Evolutionary conservation across 192 early-diverging fungal genomes (phyloP).

Genomic region (Backusella macrospora): DNA sequence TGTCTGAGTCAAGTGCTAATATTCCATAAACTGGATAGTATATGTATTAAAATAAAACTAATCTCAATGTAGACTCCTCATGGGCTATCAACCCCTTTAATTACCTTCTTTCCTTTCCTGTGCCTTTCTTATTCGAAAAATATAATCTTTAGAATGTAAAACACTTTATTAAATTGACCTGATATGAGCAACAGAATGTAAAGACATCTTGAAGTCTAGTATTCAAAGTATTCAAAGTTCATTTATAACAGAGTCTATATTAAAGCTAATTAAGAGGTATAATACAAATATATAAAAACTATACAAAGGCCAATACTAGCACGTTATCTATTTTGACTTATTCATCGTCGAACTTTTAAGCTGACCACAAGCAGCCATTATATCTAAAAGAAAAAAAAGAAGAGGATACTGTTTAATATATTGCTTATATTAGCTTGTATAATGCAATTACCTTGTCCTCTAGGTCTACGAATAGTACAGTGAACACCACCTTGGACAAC

Average conservation of each 20-base stretch:
- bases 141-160: too few species aligned
- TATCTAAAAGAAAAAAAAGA: slow-evolving; percentile 46
- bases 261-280: background rate
- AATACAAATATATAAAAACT: background rate
- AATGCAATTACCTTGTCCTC: slow-evolving; percentile 49
- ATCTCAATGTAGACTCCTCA: too few species aligned
- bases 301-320: background rate
- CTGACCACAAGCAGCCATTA: slow-evolving; percentile 83
- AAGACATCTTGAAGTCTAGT: too few species aligned
- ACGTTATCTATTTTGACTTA: background rate
- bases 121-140: too few species aligned
- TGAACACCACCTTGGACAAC: slow-evolving; percentile 54
- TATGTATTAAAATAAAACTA: too few species aligned
- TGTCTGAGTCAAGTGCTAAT: too few species aligned
- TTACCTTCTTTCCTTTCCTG: too few species aligned
- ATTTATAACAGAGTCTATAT: too few species aligned
- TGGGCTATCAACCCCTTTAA: too few species aligned
- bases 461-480: slow-evolving; percentile 62
- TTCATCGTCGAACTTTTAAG: slow-evolving; percentile 38
- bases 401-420: background rate
- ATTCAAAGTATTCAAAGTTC: background rate
- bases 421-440: background rate
- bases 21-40: too few species aligned
- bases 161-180: too few species aligned
- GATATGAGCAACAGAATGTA: too few species aligned